These are phyloP conservation scores for Saccharomycopsis fermentans DNA, from an alignment of 805 yeast genomes.

Conservation along the genomic window DNA sequence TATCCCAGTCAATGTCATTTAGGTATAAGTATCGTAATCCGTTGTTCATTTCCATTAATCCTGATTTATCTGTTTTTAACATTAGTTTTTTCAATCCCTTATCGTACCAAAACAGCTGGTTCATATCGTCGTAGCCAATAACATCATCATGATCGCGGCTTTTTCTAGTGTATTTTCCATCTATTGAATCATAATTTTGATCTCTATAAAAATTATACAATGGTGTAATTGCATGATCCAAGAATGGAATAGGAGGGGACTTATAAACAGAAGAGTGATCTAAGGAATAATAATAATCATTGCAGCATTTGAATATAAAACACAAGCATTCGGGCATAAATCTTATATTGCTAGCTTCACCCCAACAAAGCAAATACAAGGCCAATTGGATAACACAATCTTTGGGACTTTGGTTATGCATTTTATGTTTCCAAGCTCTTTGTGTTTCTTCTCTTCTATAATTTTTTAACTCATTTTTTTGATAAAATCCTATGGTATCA, in stretches of 20 bases:
- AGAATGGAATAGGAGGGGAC: constrained; percentile 32
- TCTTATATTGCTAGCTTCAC: constrained; percentile 78
- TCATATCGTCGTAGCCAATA: constrained; percentile 85
- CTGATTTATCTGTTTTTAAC: constrained; percentile 33
- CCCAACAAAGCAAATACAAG: constrained; percentile 72
- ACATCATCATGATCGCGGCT: constrained; percentile 58
- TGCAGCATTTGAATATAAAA: constrained; percentile 74
- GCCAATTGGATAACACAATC: constrained; percentile 57
- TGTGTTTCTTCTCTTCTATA: constrained; percentile 35
- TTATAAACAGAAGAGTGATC: constrained; percentile 27
- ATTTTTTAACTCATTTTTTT: constrained; percentile 12
- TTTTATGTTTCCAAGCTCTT: constrained; percentile 39
- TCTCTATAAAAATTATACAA: constrained; percentile 50
- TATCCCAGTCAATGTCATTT: constrained; percentile 52
- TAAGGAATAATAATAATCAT: constrained; percentile 48
- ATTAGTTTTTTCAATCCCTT: constrained; percentile 53
- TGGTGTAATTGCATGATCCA: constrained; percentile 69
- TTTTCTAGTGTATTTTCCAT: constrained; percentile 35
- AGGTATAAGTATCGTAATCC: constrained; percentile 47
- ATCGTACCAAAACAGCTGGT: constrained; percentile 78
- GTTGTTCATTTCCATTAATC: constrained; percentile 44
- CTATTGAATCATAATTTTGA: constrained; percentile 38
- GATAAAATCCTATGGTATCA: constrained; percentile 33
- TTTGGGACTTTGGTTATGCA: constrained; percentile 39
- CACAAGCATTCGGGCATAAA: constrained; percentile 87